These are phyloP conservation scores for Fusarium fracticaudum DNA, from an alignment of 2,329 filamentous ascomycete genomes.

Conservation along the genomic window DNA sequence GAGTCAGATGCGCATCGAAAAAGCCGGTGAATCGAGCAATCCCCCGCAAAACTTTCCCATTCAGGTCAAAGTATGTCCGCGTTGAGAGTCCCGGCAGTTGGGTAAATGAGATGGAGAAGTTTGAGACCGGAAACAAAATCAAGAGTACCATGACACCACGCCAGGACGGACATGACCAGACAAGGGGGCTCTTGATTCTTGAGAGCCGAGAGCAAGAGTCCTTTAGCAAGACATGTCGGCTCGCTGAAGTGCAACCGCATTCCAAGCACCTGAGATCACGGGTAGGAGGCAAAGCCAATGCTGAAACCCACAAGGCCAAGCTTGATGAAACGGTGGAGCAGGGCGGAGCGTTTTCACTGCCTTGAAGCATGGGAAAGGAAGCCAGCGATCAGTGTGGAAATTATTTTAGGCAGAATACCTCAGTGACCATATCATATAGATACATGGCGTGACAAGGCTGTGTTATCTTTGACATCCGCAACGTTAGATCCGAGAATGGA, in stretches of 20 bases:
- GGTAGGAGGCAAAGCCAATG: not conserved
- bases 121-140: slow-evolving; percentile 37
- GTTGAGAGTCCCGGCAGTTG: slow-evolving; percentile 29
- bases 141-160: slow-evolving; percentile 17
- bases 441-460: slow-evolving; percentile 11
- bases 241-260: not conserved
- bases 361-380: not conserved
- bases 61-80: slow-evolving; percentile 19
- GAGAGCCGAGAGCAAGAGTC: slow-evolving; percentile 2
- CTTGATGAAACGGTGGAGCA: not conserved
- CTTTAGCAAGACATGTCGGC: not conserved
- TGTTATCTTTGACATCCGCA: slow-evolving; percentile 3
- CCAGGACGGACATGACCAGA: not conserved
- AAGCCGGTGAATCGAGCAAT: slow-evolving; percentile 12
- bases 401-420: slow-evolving; percentile 6
- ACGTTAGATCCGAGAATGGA: slow-evolving; percentile 33
- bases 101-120: slow-evolving; percentile 37
- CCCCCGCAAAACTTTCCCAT: slow-evolving; percentile 29
- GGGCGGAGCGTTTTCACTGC: slow-evolving; percentile 15
- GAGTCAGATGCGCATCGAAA: slow-evolving; percentile 19
- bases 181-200: slow-evolving; percentile 16
- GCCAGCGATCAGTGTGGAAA: not conserved
- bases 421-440: not conserved
- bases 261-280: slow-evolving; percentile 2
- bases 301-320: not conserved